Evolutionary conservation across 2,329 filamentous ascomycete species (phyloP), one percentile per base, ranked within the genome.

Genomic region (Apiospora malaysiana): DNA sequence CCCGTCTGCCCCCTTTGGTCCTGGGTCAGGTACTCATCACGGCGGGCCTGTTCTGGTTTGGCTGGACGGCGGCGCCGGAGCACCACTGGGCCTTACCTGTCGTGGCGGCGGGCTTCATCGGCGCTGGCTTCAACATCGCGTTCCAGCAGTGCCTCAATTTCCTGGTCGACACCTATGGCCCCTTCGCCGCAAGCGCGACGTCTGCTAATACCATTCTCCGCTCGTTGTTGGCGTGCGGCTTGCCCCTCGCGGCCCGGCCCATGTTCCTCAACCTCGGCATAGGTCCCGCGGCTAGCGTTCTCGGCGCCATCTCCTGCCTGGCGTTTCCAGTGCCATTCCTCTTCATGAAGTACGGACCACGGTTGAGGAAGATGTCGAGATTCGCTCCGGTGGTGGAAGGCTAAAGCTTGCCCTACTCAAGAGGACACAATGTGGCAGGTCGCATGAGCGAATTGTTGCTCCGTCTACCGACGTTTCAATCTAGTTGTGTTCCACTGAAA

Each of bases 111-210:
- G 51, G 56, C 12, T 68, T 51, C 40, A 63, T 71, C 21, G 70
- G 49, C 14, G 63, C 43, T 2, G 75, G 76, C 2, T 70, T 73
- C 0, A 77, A 75, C 18, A 47, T 12, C 43, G 66, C 66, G 3
- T 68, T 68, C 8, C 66, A 68, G 43, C 66, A 68, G 66, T 45
- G 66, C 14, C 66, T 68, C 23, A 68, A 68, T 9, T 68, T 68
- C 42, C 66, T 68, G 23, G 66, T 68, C n/a, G 66, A 68, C 42
- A 32, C 25, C 10, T 68, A 68, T 25, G 66, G 66, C 10, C 16
- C 27, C n/a, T 67, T 47, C 8, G 45, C 66, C 16, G 66, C 66
- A 6, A 51, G 25, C 66, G 45, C 66, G 10, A 47, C 21, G 0
- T 68, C 45, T 18, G 66, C 66, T n/a, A 68, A 68, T 32, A 68